Base-by-base conservation (phyloP, 768 basidiomycete species). In the Lepiota venenata region DNA sequence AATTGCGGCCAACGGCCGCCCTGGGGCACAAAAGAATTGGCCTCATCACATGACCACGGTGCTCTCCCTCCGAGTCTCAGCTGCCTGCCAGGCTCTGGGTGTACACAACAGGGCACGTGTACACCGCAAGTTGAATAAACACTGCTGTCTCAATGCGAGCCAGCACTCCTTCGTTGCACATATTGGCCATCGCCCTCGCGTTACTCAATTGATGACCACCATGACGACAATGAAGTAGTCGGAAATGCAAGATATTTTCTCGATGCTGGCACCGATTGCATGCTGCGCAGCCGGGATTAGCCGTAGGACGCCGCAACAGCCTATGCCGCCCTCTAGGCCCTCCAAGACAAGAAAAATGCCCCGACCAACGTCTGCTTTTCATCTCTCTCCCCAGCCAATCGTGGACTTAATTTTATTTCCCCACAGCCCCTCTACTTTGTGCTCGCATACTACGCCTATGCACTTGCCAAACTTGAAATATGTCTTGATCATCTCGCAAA, bases 111-210 rank as follows among this genome's bases (percentile, higher is more conserved):
- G 78, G 59, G 70, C 80, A 0, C n/a, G n/a, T n/a, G n/a, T 77
- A 76, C 27, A 80, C 38, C 80, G 89, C 59, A 94, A 94, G 69
- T 92, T 91, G 72, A 85, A 88, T 66, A 94, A 94, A 59, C 92
- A 94, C 60, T 87, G 85, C 62, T 68, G 67, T 4, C 84, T n/a
- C n/a, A 85, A 0, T 83, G 76, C 60, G 61, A 66, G 56, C 83
- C 85, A 54, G n/a, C 25, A 25, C 25, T 5, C 25, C 25, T 5
- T 5, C 25, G 72, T 87, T 11, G 75, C 83, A 2, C 83, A 87
- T 59, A 74, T 90, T 56, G 87, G 85, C 15, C 79, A 76, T 0
- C 29, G 76, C 78, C 0, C 71, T 92, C 27, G 79, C 82, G 4
- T 63, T 87, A 29, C 73, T 88, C 42, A n/a, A 73, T 85, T 22